Conservation (phyloP, 495 filamentous ascomycete species). For the Chaetomium cochliodes region DNA sequence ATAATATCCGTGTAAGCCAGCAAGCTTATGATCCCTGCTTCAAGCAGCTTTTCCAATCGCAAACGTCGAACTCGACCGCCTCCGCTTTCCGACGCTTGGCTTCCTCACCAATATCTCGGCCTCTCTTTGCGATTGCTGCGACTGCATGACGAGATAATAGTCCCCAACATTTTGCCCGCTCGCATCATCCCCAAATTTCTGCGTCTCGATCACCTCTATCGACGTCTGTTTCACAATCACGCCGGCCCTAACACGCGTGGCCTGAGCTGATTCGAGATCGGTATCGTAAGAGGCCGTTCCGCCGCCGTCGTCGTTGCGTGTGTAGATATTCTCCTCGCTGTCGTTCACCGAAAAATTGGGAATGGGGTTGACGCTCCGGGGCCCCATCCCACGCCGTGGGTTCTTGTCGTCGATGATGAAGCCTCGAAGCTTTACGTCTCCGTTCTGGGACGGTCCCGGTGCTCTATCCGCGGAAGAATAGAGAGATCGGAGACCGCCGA, state of each 20-base stretch:
- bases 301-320: background rate
- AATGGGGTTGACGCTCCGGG: conserved; percentile 45
- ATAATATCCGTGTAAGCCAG: background rate
- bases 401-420: conserved; percentile 40
- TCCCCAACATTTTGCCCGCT: conserved; percentile 22
- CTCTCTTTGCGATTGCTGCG: conserved; percentile 21
- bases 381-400: conserved; percentile 43
- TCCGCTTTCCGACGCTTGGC: conserved; percentile 1
- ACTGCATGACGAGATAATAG: conserved; percentile 30
- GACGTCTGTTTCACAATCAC: conserved; percentile 32
- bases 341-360: conserved; percentile 48
- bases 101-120: background rate
- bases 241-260: background rate
- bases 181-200: background rate
- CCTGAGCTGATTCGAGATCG: conserved; percentile 17
- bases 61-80: conserved; percentile 14
- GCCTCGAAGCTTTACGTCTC: conserved; percentile 24
- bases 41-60: conserved; percentile 4
- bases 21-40: background rate
- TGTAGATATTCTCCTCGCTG: conserved; percentile 48
- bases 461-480: conserved; percentile 26
- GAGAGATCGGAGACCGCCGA: conserved; percentile 34
- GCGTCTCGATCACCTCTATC: conserved; percentile 23
- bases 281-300: conserved; percentile 5
- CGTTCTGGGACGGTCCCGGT: conserved; percentile 31